phyloP scores from a whole-genome alignment of 2,329 filamentous ascomycete species.

The Aspergillus sp. region DNA sequence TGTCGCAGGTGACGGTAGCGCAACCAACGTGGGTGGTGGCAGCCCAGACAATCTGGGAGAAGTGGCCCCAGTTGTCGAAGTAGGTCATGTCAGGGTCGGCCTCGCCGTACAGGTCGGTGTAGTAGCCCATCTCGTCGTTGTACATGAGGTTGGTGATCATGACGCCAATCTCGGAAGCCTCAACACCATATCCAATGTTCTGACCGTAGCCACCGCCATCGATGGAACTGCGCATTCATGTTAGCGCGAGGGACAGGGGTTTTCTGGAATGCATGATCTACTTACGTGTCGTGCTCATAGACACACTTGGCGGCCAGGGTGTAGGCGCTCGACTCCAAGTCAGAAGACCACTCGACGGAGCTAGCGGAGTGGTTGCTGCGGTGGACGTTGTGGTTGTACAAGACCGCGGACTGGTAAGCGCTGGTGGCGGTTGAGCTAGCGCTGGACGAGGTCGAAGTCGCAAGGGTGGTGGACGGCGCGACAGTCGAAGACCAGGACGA shows the following conservation, averaged over 20 bases:
- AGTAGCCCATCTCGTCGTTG: constrained; percentile 69
- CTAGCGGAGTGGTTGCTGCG: constrained; percentile 76
- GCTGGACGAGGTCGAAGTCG: constrained; percentile 21
- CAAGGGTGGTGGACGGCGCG: constrained; percentile 13
- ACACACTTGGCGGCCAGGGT: constrained; percentile 66
- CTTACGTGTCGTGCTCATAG: constrained; percentile 75
- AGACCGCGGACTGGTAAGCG: constrained; percentile 27
- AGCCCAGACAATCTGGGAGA: constrained; percentile 74
- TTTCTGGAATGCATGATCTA: background rate
- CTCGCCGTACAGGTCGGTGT: constrained; percentile 60
- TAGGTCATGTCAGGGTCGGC: constrained; percentile 60
- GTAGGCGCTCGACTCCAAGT: constrained; percentile 64
- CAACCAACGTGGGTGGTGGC: constrained; percentile 65
- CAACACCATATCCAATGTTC: constrained; percentile 77
- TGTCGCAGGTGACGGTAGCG: constrained; percentile 50
- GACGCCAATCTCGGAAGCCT: constrained; percentile 59
- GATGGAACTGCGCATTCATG: constrained; percentile 42
- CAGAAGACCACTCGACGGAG: constrained; percentile 65
- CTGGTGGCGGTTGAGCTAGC: constrained; percentile 17
- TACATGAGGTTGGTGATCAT: constrained; percentile 86
- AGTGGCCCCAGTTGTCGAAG: constrained; percentile 72
- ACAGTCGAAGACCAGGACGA: constrained; percentile 14
- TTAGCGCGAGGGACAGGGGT: constrained; percentile 7
- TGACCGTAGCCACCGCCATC: constrained; percentile 75
- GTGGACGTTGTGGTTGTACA: constrained; percentile 83